These are phyloP conservation scores for Dendrostoma leiphaemia DNA, from an alignment of 2,329 filamentous ascomycete genomes.

Conservation along the genomic window DNA sequence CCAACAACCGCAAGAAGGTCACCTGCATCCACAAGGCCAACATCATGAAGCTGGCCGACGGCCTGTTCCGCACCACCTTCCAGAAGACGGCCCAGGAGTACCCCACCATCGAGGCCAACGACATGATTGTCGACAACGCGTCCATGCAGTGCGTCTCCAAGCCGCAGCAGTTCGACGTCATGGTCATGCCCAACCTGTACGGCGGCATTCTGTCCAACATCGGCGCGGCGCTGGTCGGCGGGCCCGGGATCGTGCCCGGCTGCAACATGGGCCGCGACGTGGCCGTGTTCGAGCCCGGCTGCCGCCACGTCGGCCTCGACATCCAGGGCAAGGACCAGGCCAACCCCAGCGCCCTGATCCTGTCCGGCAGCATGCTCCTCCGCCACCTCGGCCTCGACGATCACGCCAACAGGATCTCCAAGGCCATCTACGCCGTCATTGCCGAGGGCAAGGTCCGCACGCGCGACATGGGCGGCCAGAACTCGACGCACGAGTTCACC, in stretches of 20 bases:
- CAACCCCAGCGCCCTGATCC: constrained; percentile 93
- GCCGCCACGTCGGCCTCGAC: constrained; percentile 97
- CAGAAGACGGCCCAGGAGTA: constrained; percentile 91
- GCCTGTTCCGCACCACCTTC: constrained; percentile 98
- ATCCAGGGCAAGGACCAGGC: constrained; percentile 99
- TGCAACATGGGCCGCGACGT: constrained; percentile 99
- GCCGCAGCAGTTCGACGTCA: constrained; percentile 98
- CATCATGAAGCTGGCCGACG: constrained; percentile 99
- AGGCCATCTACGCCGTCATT: constrained; percentile 75
- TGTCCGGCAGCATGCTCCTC: constrained; percentile 95
- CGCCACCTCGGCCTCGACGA: constrained; percentile 96
- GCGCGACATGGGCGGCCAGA: constrained; percentile 90
- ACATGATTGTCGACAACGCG: constrained; percentile 99
- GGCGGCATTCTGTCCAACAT: constrained; percentile 99
- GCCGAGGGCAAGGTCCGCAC: constrained; percentile 86
- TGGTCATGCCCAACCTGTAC: constrained; percentile 99
- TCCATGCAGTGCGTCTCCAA: constrained; percentile 98
- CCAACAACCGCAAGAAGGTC: constrained; percentile 99
- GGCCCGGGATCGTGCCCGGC: constrained; percentile 93
- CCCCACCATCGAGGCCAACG: constrained; percentile 91
- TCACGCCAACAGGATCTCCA: constrained; percentile 97
- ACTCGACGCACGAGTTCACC: constrained; percentile 93
- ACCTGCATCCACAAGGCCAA: constrained; percentile 99
- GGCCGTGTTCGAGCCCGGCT: constrained; percentile 97
- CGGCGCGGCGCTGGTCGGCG: constrained; percentile 92